Base-by-base conservation (phyloP, 768 basidiomycete genomes). In the Lentinula guzmanii region DNA sequence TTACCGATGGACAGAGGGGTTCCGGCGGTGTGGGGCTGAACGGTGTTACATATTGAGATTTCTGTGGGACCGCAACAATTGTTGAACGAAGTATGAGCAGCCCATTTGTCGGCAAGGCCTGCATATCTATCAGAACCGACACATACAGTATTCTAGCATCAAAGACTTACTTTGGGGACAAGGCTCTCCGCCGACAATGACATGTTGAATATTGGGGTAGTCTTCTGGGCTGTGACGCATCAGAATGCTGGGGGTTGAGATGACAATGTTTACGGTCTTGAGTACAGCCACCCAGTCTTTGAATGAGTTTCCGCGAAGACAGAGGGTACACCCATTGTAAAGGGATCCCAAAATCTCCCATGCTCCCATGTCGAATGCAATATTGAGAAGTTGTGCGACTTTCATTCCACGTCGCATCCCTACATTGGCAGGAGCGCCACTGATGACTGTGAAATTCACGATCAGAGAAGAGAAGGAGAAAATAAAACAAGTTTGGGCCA, bases 321-420 rank as follows among this genome's bases (percentile, higher is more conserved):
- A 81, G 7, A 85, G 75, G 0, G 82, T 83, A 52, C 77, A 75
- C 0, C 82, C 83, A 61, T 84, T 83, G 66, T 70, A 75, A 57
- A 85, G 68, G 9, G 78, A 74, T 5, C 81, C 81, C 16, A 85
- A 73, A 33, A 81, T 79, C 66, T 85, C 83, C 86, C 86, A 87
- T 18, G 83, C 83, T 46, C 82, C 83, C 83, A 87, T 86, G 65
- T 87, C 86, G 66, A 86, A 87, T 4, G 84, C 80, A 48, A 87
- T 80, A 63, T 86, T 86, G 71, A 87, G 77, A 24, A 86, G 71
- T 65, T 86, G 85, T 7, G 83, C 78, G 21, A 86, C 83, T 10
- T 82, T 77, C 34, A 77, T 65, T 11, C 85, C 83, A 1, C 82
- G 82, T n/a, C 69, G 62, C 82, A 87, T 85, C 35, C 78, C 77